phyloP scores from a whole-genome alignment of 163 green algal genomes.

The Scenedesmus sp. region DNA sequence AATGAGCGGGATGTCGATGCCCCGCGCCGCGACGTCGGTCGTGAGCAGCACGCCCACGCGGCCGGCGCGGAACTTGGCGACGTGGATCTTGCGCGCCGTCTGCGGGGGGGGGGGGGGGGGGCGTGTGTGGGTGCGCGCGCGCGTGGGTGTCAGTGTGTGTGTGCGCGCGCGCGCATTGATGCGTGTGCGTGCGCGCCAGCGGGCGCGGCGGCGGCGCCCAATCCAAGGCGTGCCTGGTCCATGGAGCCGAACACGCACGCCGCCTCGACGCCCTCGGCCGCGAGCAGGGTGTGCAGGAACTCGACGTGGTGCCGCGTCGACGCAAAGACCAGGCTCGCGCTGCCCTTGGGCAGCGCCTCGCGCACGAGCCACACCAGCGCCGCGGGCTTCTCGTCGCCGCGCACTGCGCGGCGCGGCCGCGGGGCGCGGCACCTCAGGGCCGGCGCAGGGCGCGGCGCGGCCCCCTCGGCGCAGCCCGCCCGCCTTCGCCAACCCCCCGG shows the following conservation, averaged over 20 bases:
- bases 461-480: too few species aligned
- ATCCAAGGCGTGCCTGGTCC: constrained; percentile 79
- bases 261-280: constrained; percentile 70
- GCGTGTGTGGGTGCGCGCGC: too few species aligned
- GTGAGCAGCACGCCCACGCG: constrained; percentile 70
- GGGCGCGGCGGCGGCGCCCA: too few species aligned
- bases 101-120: too few species aligned
- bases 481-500: too few species aligned
- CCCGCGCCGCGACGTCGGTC: constrained; percentile 98
- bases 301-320: constrained; percentile 97
- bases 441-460: too few species aligned
- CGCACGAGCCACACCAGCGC: constrained; percentile 88
- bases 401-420: constrained; percentile 10
- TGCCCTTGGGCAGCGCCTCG: constrained; percentile 66
- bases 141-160: too few species aligned
- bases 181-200: too few species aligned
- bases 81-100: constrained; percentile 94
- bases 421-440: too few species aligned
- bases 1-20: constrained; percentile 98
- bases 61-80: constrained; percentile 88
- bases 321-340: constrained; percentile 90
- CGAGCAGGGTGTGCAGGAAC: constrained; percentile 86
- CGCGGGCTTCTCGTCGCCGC: constrained; percentile 85
- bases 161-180: too few species aligned
- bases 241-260: constrained; percentile 92